These are phyloP conservation scores for Podospora conica DNA, from an alignment of 495 filamentous ascomycete genomes.

Conservation along the genomic window DNA sequence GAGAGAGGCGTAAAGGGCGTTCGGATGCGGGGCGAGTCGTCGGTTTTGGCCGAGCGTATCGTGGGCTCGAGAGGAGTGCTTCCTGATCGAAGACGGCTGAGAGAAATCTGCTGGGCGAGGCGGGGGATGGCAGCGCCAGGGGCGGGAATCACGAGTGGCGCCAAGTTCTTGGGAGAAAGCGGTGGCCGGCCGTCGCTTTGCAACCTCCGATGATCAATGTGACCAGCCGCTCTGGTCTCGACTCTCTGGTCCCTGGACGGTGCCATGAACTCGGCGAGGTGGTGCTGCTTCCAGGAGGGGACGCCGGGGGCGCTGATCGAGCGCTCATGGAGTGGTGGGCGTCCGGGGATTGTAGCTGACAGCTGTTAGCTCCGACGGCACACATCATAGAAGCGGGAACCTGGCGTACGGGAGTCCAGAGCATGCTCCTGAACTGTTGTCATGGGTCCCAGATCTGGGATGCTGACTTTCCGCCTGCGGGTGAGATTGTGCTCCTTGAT, in stretches of 20 bases:
- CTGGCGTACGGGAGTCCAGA: conserved; percentile 67
- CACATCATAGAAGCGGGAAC: background rate
- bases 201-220: conserved; percentile 15
- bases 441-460: conserved; percentile 60
- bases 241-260: conserved; percentile 25
- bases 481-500: conserved; percentile 48
- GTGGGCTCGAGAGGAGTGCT: conserved; percentile 32
- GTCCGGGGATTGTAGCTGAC: conserved; percentile 66
- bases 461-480: conserved; percentile 55
- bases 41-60: conserved; percentile 29
- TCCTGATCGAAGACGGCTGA: conserved; percentile 35
- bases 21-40: conserved; percentile 42
- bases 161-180: conserved; percentile 44
- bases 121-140: conserved; percentile 31
- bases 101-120: conserved; percentile 33
- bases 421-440: conserved; percentile 59
- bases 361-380: conserved; percentile 22
- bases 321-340: conserved; percentile 59
- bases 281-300: conserved; percentile 41
- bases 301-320: conserved; percentile 57
- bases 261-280: conserved; percentile 34
- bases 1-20: conserved; percentile 42
- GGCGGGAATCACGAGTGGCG: conserved; percentile 47
- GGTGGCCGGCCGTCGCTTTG: conserved; percentile 30
- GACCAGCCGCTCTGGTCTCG: conserved; percentile 21